A percentile compares a stretch with the other conserved stretches of the same genome.
phyloP scores from a whole-genome alignment of 768 basidiomycete species.

The Amanita muscaria region DNA sequence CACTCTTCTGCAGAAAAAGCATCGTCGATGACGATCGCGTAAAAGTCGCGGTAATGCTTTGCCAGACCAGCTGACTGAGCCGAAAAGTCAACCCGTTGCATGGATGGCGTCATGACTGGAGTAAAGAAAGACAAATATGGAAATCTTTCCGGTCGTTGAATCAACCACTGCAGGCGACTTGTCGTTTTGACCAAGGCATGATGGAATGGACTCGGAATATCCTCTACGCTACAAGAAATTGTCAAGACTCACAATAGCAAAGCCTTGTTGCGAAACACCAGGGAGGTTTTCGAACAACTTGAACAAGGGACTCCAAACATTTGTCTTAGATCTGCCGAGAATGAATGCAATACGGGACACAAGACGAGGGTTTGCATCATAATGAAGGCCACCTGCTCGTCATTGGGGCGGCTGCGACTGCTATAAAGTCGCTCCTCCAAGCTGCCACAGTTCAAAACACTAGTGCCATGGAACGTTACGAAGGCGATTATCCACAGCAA shows the following conservation, averaged over 20 bases:
- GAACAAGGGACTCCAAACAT: too few relatives aligned
- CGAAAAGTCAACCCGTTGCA: slow-evolving; percentile 21
- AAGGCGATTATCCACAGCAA: not conserved
- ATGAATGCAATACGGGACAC: too few relatives aligned
- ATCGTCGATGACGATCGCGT: slow-evolving; percentile 30
- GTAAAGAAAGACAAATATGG: too few relatives aligned
- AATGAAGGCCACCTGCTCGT: slow-evolving; percentile 1
- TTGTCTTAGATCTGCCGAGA: too few relatives aligned
- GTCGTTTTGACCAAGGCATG: too few relatives aligned
- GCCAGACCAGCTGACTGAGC: slow-evolving; percentile 17
- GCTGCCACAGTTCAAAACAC: too few relatives aligned
- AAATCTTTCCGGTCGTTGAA: too few relatives aligned
- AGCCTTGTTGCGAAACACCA: not conserved
- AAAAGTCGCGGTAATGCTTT: slow-evolving; percentile 22
- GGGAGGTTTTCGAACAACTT: not conserved
- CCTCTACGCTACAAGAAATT: not conserved
- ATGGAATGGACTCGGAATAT: too few relatives aligned
- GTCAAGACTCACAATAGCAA: not conserved
- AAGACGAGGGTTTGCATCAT: slow-evolving; percentile 1
- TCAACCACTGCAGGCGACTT: too few relatives aligned
- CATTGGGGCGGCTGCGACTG: not conserved
- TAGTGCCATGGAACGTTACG: not conserved
- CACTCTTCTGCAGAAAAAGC: slow-evolving; percentile 31
- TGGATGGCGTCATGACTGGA: slow-evolving; percentile 6
- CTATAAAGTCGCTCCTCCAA: not conserved